Percentiles rank a stretch among this genome's conserved stretches.
phyloP scores from a whole-genome alignment of 1,284 basidiomycete species.

The Irpex sp. region DNA sequence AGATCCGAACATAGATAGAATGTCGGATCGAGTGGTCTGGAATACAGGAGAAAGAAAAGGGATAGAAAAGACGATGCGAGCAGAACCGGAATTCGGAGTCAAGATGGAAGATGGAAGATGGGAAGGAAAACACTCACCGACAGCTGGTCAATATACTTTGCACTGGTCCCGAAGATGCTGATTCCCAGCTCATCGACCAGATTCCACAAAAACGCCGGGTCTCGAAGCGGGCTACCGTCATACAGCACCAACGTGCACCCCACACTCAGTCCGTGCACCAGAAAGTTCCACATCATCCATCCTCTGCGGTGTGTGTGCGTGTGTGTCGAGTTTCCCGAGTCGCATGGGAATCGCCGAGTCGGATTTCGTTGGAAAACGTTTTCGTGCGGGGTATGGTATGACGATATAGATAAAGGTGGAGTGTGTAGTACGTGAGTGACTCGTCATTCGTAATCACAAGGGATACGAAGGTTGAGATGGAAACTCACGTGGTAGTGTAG shows the following conservation, averaged over 20 bases:
- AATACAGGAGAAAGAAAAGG: not conserved
- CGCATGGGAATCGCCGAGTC: not conserved
- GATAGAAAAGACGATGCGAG: no score
- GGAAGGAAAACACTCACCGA: conserved; percentile 41
- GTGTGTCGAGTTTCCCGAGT: not conserved
- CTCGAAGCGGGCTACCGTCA: conserved; percentile 79
- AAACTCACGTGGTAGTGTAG: conserved; percentile 76
- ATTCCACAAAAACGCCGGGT: conserved; percentile 68
- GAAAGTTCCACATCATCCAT: conserved; percentile 89
- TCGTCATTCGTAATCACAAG: not conserved
- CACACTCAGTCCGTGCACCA: conserved; percentile 62
- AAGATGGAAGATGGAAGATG: not conserved
- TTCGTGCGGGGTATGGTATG: no score
- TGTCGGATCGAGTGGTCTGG: not conserved
- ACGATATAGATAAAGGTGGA: no score
- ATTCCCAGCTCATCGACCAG: conserved; percentile 70
- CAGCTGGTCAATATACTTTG: conserved; percentile 76
- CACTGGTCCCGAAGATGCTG: conserved; percentile 80
- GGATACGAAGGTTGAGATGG: conserved; percentile 11
- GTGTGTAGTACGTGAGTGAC: not conserved
- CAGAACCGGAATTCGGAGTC: not conserved
- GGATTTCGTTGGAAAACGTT: not conserved
- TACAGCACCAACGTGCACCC: conserved; percentile 77
- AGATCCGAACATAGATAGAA: conserved; percentile 4
- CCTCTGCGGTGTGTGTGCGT: conserved; percentile 39